Conservation (phyloP, 2,329 filamentous ascomycete genomes). For the Exophiala sp. region DNA sequence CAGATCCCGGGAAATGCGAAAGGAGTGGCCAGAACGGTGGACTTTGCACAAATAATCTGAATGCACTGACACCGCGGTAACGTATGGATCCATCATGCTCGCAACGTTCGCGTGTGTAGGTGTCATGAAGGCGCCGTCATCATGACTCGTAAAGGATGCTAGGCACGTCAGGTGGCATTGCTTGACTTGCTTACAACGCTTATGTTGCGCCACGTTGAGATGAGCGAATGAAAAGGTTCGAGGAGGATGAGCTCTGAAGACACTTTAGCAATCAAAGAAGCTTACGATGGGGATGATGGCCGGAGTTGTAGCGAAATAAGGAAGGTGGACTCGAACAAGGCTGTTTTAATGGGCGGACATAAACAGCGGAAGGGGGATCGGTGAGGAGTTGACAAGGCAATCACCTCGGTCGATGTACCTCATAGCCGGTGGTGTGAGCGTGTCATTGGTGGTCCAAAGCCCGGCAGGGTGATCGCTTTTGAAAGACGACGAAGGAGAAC, state of each 20-base stretch:
- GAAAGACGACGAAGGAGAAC: neutral
- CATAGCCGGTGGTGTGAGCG: neutral
- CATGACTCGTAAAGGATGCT: neutral
- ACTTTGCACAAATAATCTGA: neutral
- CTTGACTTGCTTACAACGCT: slow-evolving; percentile 11
- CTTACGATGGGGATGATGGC: neutral
- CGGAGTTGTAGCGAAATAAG: neutral
- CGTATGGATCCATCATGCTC: too few species aligned
- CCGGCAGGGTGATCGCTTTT: too few species aligned
- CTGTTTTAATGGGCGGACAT: neutral
- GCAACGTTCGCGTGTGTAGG: neutral
- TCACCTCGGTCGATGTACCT: too few species aligned
- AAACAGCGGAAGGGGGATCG: neutral
- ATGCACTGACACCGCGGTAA: neutral
- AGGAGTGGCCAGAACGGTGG: neutral
- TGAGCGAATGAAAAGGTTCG: slow-evolving; percentile 1
- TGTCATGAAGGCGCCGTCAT: neutral
- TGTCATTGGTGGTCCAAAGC: too few species aligned
- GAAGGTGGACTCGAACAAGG: neutral
- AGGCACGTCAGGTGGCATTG: slow-evolving; percentile 10
- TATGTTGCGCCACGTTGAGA: neutral
- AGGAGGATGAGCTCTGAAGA: neutral
- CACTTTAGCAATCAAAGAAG: too few species aligned
- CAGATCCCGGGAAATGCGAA: neutral
- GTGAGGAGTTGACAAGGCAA: neutral